These are phyloP conservation scores for Aureobasidium melanogenum DNA, from an alignment of 2,329 filamentous ascomycete genomes.

Conservation along the genomic window DNA sequence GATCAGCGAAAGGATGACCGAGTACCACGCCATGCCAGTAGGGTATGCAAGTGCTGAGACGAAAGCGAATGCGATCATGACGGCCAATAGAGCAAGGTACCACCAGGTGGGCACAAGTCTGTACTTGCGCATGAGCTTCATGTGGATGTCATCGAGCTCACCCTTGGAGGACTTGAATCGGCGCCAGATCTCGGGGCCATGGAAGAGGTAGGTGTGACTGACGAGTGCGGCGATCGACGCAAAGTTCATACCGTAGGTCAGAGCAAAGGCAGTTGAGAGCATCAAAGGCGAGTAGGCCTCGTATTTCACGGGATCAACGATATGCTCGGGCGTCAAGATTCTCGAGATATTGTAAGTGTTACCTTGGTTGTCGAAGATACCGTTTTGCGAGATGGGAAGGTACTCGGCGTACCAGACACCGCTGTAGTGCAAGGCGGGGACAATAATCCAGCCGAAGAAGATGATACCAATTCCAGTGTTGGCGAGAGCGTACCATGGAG, in stretches of 20 bases:
- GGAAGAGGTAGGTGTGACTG: constrained; percentile 77
- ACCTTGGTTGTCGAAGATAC: constrained; percentile 68
- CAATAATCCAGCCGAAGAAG: constrained; percentile 19
- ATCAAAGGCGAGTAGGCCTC: constrained; percentile 73
- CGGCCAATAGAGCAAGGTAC: constrained; percentile 43
- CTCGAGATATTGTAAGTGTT: constrained; percentile 72
- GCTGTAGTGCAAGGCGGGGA: constrained; percentile 43
- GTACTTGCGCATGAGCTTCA: constrained; percentile 73
- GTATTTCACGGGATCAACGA: constrained; percentile 71
- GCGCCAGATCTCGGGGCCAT: constrained; percentile 71
- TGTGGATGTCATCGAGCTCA: constrained; percentile 65
- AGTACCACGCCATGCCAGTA: constrained; percentile 77
- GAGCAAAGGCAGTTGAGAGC: constrained; percentile 75
- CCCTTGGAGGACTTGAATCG: constrained; percentile 54
- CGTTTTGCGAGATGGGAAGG: constrained; percentile 75
- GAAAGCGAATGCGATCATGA: constrained; percentile 18
- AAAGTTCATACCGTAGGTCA: constrained; percentile 80
- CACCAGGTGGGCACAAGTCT: constrained; percentile 71
- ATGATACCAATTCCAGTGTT: constrained; percentile 20
- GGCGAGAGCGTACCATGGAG: constrained; percentile 27
- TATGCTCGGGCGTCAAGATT: constrained; percentile 67
- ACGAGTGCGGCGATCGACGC: constrained; percentile 70
- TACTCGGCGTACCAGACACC: constrained; percentile 75
- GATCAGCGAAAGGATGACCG: constrained; percentile 64
- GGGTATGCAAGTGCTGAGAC: constrained; percentile 46